Base-by-base conservation (phyloP, 164 flowering plant species). In the Warburgia ugandensis region DNA sequence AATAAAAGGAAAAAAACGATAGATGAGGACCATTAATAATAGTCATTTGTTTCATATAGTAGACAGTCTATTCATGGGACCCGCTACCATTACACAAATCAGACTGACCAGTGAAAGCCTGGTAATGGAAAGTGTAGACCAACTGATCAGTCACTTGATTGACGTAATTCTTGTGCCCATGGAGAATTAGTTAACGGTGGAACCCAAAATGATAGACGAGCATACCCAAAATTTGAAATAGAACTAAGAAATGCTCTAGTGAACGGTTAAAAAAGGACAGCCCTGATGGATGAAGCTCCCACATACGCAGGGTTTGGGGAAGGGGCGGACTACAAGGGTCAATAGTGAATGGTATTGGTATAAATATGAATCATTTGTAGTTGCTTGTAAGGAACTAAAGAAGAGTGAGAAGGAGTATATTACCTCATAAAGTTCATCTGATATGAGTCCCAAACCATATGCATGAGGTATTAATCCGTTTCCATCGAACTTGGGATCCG, bases 391-490 rank as follows among this genome's bases (percentile, higher is more conserved):
- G 21, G 0, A 3, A 27, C 1, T 2, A 6, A 39, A 36, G 20
- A 11, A 2, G 19, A 23, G 5, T 9, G 9, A 2, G 12, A 17
- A n/a, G 11, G 25, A 23, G 22, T 5, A 23, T 21, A 41, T 60
- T 25, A 75, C 85, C 85, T 73, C 55, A 22, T 68, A 79, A 14
- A 68, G 63, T 56, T 77, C 74, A 40, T 77, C 75, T 0, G 82
- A 71, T 41, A 79, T 60, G 36, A 79, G 60, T 2, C 54, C 68
- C 76, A 74, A 66, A 0, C 73, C 68, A 63, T 75, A 72, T 29
- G 60, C 69, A 55, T 37, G 75, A 33, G 63, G 67, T 6, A 74
- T 48, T 41, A 51, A 45, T 3, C 59, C 43, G 47, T 70, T 68
- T 0, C 6, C 5, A 21, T 68, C 77, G 0, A 22, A 19, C 29